Evolutionary conservation across 345 rosid species (phyloP).

Genomic region (Boechera stricta): DNA sequence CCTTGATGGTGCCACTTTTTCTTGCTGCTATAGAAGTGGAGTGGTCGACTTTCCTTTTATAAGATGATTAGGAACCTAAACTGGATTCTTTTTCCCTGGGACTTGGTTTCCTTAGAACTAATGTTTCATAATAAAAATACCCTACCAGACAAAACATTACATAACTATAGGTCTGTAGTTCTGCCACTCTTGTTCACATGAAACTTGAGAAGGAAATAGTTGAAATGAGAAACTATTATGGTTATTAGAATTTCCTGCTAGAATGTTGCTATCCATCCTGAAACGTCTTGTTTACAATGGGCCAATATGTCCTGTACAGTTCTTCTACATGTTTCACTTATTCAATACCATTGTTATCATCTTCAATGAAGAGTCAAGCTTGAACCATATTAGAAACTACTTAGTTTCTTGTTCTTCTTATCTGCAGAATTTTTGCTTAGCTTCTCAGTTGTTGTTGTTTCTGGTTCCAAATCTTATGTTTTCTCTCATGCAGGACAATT

Average conservation of each 20-base stretch:
- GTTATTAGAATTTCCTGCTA: slow-evolving; percentile 9
- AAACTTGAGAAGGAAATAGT: slow-evolving; percentile 21
- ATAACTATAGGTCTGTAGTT: slow-evolving; percentile 11
- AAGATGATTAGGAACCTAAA: slow-evolving; percentile 8
- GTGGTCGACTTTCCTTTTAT: background rate
- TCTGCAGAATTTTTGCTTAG: slow-evolving; percentile 11
- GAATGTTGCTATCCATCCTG: slow-evolving; percentile 8
- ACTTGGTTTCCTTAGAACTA: slow-evolving; percentile 8
- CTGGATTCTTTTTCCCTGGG: slow-evolving; percentile 20
- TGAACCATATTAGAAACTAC: slow-evolving; percentile 27
- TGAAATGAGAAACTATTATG: background rate
- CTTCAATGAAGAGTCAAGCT: slow-evolving; percentile 19
- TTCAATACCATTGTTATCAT: slow-evolving; percentile 5
- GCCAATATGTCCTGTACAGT: background rate
- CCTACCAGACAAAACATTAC: slow-evolving; percentile 23
- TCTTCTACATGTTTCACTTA: background rate
- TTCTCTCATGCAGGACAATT: slow-evolving; percentile 68
- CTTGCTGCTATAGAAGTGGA: slow-evolving; percentile 18
- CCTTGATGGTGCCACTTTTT: slow-evolving; percentile 18
- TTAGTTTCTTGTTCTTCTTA: slow-evolving; percentile 26
- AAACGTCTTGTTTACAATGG: slow-evolving; percentile 14
- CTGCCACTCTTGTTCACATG: background rate
- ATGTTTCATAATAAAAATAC: background rate
- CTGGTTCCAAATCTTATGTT: slow-evolving; percentile 28
- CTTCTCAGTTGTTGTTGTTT: slow-evolving; percentile 21